A percentile compares a stretch with the other conserved stretches of the same genome.
phyloP scores from a whole-genome alignment of 192 early-diverging fungal genomes.

The Neocallimastix lanati region DNA sequence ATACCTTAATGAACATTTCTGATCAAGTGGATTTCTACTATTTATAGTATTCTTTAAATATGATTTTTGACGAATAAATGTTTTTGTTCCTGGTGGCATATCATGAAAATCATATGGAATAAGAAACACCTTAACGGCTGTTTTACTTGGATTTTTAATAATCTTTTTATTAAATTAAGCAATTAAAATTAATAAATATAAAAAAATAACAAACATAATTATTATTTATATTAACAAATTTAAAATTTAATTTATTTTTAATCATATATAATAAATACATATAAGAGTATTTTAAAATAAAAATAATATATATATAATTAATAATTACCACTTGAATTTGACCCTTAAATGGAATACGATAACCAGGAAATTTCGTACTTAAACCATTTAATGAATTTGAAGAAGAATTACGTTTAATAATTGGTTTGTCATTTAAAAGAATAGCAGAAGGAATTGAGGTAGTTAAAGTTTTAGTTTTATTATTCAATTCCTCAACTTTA shows the following conservation, averaged over 20 bases:
- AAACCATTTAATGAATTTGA: neutral
- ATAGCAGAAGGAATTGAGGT: neutral
- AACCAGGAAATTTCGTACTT: neutral
- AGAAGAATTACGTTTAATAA: neutral
- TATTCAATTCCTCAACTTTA: neutral
- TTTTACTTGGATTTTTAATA: slow-evolving; percentile 59
- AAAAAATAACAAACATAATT: too few species aligned
- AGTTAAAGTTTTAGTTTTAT: neutral
- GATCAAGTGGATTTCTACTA: slow-evolving; percentile 1
- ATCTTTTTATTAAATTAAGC: too few species aligned
- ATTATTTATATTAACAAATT: too few species aligned
- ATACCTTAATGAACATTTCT: slow-evolving; percentile 28
- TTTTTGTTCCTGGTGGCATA: slow-evolving; percentile 52
- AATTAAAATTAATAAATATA: too few species aligned
- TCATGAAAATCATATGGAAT: slow-evolving; percentile 61
- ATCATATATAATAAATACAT: too few species aligned
- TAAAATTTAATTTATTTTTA: too few species aligned
- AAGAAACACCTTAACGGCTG: slow-evolving; percentile 60
- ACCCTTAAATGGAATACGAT: neutral
- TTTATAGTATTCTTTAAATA: slow-evolving; percentile 17
- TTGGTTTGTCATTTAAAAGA: neutral
- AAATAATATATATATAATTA: too few species aligned
- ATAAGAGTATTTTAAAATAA: too few species aligned
- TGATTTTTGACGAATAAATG: slow-evolving; percentile 61
- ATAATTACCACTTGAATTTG: neutral